Conservation (phyloP, 1,284 basidiomycete species). For the Coriolopsis trogii region DNA sequence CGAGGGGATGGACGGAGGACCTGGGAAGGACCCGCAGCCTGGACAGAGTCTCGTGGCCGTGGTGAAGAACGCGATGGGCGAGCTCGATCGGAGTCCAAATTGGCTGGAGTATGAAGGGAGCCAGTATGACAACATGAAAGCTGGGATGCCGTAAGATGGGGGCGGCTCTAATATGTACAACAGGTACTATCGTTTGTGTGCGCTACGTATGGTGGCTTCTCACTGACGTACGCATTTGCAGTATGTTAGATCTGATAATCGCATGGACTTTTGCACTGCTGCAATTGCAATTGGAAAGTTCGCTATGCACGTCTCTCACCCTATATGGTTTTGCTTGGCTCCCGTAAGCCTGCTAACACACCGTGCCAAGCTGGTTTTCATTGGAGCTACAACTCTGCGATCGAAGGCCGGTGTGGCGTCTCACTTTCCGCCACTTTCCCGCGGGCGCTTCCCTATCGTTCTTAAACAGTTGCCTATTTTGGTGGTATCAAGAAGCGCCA, state of each 20-base stretch:
- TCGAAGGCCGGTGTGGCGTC: not conserved
- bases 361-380: too few species aligned
- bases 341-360: too few species aligned
- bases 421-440: not conserved
- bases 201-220: not conserved
- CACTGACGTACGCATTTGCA: slow-evolving; percentile 9
- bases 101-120: slow-evolving; percentile 76
- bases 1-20: slow-evolving; percentile 65
- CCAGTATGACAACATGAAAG: slow-evolving; percentile 75
- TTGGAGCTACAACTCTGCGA: not conserved
- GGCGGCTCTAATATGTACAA: slow-evolving; percentile 8
- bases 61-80: slow-evolving; percentile 77
- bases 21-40: slow-evolving; percentile 38
- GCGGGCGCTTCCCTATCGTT: slow-evolving; percentile 8
- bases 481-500: slow-evolving; percentile 2
- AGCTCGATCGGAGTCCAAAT: slow-evolving; percentile 64
- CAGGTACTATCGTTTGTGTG: slow-evolving; percentile 9
- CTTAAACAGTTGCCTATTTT: slow-evolving; percentile 23
- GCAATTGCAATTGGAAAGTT: too few species aligned
- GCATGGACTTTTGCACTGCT: slow-evolving; percentile 1
- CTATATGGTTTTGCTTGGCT: too few species aligned
- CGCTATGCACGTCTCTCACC: too few species aligned
- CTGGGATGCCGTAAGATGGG: slow-evolving; percentile 52
- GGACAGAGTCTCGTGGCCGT: slow-evolving; percentile 60
- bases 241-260: slow-evolving; percentile 15